Evolutionary conservation across 768 basidiomycete species (phyloP).

Genomic region (Pleurotus giganteus): DNA sequence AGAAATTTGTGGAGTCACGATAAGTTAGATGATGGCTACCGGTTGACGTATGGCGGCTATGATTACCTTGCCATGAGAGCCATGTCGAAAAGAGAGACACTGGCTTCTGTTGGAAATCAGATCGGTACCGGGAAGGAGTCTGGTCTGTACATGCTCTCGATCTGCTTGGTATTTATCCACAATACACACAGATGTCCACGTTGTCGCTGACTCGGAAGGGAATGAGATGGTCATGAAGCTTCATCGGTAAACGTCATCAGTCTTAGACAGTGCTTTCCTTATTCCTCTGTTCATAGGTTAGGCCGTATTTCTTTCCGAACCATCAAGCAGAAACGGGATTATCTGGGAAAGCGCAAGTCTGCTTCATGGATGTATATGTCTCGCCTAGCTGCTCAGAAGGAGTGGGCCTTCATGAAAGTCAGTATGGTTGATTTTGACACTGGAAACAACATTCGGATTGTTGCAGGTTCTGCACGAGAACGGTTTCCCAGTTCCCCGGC

Average conservation of each 20-base stretch:
- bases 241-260: slow-evolving; percentile 61
- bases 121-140: slow-evolving; percentile 99
- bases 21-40: slow-evolving; percentile 87
- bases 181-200: slow-evolving; percentile 68
- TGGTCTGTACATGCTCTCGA: slow-evolving; percentile 45
- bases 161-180: neutral
- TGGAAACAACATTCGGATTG: neutral
- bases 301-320: slow-evolving; percentile 97
- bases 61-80: slow-evolving; percentile 95
- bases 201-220: slow-evolving; percentile 84
- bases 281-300: slow-evolving; percentile 47
- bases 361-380: slow-evolving; percentile 99
- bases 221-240: slow-evolving; percentile 90
- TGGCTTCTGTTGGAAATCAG: slow-evolving; percentile 93
- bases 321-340: slow-evolving; percentile 96
- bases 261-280: neutral
- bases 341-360: slow-evolving; percentile 91
- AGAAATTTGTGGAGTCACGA: slow-evolving; percentile 8
- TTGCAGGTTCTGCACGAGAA: slow-evolving; percentile 85
- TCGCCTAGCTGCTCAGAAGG: slow-evolving; percentile 92
- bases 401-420: slow-evolving; percentile 99
- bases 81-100: slow-evolving; percentile 83
- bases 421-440: neutral
- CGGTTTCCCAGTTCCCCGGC: slow-evolving; percentile 88
- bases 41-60: slow-evolving; percentile 97